A percentile compares a stretch with the other conserved stretches of the same genome.
These are phyloP conservation scores for Allium fistulosum DNA, from an alignment of 106 monocot genomes.

Conservation along the genomic window DNA sequence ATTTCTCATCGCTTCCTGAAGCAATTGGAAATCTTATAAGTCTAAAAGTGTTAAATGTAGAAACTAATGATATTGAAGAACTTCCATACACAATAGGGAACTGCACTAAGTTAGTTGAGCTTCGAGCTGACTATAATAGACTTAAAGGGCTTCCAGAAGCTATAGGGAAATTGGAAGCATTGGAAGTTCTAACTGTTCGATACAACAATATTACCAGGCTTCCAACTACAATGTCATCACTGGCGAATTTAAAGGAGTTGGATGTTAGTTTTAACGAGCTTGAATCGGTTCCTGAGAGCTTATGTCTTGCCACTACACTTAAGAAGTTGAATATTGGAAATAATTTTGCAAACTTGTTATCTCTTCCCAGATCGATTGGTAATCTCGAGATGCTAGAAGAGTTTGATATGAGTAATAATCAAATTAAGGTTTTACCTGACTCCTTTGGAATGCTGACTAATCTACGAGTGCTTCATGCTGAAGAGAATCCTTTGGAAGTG, in stretches of 20 bases:
- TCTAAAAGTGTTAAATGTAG: conserved; percentile 35
- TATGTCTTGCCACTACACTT: conserved; percentile 39
- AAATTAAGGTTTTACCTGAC: conserved; percentile 47
- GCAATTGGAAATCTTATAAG: conserved; percentile 25
- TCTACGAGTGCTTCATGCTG: conserved; percentile 32
- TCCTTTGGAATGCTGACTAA: conserved; percentile 33
- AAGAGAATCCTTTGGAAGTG: conserved; percentile 45
- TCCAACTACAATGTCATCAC: conserved; percentile 46
- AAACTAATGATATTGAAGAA: conserved; percentile 43
- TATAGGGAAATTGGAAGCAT: conserved; percentile 32
- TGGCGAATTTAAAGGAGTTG: conserved; percentile 34
- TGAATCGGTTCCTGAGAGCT: conserved; percentile 43
- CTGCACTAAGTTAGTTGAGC: conserved; percentile 33
- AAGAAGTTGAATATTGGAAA: conserved; percentile 45
- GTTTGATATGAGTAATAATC: conserved; percentile 53
- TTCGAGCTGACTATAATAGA: conserved; percentile 39
- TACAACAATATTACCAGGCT: conserved; percentile 40
- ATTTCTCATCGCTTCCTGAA: conserved; percentile 19
- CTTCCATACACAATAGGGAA: conserved; percentile 38
- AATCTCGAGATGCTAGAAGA: conserved; percentile 50
- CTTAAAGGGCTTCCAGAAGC: conserved; percentile 44
- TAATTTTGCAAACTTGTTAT: conserved; percentile 45
- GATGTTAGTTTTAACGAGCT: conserved; percentile 56
- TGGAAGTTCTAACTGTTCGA: conserved; percentile 32
- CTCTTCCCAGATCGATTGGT: conserved; percentile 38